Evolutionary conservation across 345 rosid species (phyloP), one percentile per base, ranked within the genome.

Genomic region (Linum tenue): DNA sequence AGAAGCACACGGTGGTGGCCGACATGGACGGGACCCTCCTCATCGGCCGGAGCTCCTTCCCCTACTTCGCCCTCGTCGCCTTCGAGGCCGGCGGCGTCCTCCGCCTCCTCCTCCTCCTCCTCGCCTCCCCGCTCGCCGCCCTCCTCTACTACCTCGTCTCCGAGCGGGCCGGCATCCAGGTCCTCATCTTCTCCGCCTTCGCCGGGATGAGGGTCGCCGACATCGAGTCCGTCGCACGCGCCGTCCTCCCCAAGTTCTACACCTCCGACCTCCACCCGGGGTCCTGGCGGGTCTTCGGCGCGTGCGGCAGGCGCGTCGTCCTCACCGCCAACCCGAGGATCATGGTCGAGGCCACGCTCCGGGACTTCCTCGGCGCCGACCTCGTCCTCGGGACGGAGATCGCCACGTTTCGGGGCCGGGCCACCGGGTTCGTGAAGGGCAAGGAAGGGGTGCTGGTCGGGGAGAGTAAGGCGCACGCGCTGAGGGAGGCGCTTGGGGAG

Each of bases 1-100:
- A 81, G 68, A 78, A 80, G 35, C 73, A 81, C 53, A 75, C 91
- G 14, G 91, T 86, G 43, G 88, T 84, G 0, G 84, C 94, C 0
- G 96, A 86, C 64, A 69, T 88, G 77, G 96, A 91, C 55, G 97
- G 96, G 5, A 85, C 94, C 65, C 64, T 91, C 62, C 72, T 88
- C 16, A 69, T 75, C 22, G 87, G 85, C 55, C 64, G 72, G 2
- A 77, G 79, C 72, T 73, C 83, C 12, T 82, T 82, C 72, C 86
- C 96, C 16, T 86, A 84, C 79, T 89, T 87, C 65, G 83, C 81
- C 17, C 80, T 89, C 7, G 75, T 91, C 0, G 91, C 97, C 3
- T 83, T 83, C 58, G 97, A 91, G 75, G 88, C 76, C 1, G 85
- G 91, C 6, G 92, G 96, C 39, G 61, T 83, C 35, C 73, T 88